These are phyloP conservation scores for Cymbopogon citratus DNA, from an alignment of 176 grass and related monocot species.

Conservation along the genomic window DNA sequence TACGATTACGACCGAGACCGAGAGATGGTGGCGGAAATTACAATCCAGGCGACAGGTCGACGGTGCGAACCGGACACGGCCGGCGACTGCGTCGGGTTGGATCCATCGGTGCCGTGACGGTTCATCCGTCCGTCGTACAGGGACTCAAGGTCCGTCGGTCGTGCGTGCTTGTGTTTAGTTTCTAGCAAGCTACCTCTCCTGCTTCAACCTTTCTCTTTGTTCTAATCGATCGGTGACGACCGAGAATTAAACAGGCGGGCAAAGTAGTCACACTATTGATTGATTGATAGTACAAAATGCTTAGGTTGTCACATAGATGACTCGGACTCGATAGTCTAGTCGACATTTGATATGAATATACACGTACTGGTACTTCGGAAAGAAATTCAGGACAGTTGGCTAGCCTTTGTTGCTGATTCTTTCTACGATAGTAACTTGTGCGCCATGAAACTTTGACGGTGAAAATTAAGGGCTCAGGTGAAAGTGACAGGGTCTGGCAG, in stretches of 20 bases:
- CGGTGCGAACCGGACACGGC: not conserved
- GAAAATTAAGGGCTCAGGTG: conserved; percentile 17
- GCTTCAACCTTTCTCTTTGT: not conserved
- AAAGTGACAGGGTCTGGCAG: not conserved
- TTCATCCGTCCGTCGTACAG: not conserved
- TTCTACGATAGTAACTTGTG: not conserved
- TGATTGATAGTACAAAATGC: not conserved
- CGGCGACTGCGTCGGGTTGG: not conserved
- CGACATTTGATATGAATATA: not conserved
- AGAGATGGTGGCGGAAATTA: not conserved
- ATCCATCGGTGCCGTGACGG: conserved; percentile 1
- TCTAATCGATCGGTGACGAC: not conserved
- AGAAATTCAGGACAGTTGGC: not conserved
- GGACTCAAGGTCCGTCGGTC: not conserved
- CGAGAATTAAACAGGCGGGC: not conserved
- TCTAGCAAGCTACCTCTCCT: not conserved
- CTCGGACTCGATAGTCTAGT: conserved; percentile 15
- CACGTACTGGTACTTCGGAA: not conserved
- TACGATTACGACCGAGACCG: not conserved
- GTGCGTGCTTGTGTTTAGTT: not conserved
- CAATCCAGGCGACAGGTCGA: not conserved
- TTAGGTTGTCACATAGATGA: not conserved
- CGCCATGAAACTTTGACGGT: conserved; percentile 13
- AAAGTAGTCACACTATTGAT: not conserved
- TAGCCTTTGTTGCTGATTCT: not conserved